Percentiles rank a stretch among this genome's conserved stretches.
Conservation (phyloP, 495 filamentous ascomycete genomes). For the Penicillium antarcticum region DNA sequence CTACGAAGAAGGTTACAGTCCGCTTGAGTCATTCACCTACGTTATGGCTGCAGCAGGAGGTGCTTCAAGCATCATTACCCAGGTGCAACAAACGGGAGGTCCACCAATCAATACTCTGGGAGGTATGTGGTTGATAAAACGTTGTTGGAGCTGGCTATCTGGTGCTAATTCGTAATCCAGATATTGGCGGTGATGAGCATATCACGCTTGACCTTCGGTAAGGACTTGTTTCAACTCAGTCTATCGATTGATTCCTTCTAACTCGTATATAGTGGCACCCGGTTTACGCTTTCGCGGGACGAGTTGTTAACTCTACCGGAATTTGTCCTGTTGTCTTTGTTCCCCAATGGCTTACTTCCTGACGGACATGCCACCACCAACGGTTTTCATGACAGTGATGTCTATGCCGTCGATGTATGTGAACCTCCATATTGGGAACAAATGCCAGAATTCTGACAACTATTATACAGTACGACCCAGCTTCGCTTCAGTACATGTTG, state of each 20-base stretch:
- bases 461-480: constrained; percentile 82
- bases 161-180: constrained; percentile 35
- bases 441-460: constrained; percentile 57
- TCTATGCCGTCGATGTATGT: constrained; percentile 96
- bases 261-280: constrained; percentile 64
- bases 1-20: constrained; percentile 91
- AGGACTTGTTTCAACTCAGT: constrained; percentile 2
- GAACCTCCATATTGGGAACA: constrained; percentile 24
- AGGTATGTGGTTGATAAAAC: constrained; percentile 55
- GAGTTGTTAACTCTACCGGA: constrained; percentile 94
- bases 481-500: constrained; percentile 97
- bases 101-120: constrained; percentile 84
- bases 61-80: constrained; percentile 96
- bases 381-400: constrained; percentile 85
- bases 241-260: not conserved
- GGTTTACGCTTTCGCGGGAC: constrained; percentile 90
- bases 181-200: constrained; percentile 89
- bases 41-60: constrained; percentile 97
- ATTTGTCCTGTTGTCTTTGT: constrained; percentile 97
- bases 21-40: constrained; percentile 90
- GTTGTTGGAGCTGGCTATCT: not conserved
- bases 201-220: constrained; percentile 94
- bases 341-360: constrained; percentile 95
- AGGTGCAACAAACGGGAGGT: constrained; percentile 86
- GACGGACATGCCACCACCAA: constrained; percentile 82